Conservation (phyloP, 306 rosid genomes). For the Mimosa bimucronata region DNA sequence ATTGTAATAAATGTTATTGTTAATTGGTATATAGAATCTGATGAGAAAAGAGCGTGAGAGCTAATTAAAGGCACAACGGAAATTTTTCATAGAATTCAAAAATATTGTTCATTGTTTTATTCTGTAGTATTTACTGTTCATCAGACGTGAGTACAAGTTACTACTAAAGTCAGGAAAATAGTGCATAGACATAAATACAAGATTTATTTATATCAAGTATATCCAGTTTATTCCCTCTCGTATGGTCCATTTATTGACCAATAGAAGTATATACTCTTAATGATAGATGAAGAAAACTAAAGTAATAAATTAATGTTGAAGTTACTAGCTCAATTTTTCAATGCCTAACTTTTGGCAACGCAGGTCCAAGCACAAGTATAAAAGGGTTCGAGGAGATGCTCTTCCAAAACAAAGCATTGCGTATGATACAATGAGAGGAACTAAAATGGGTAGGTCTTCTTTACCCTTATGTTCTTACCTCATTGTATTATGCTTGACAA, state of each 20-base stretch:
- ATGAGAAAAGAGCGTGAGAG: no score
- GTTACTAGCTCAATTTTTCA: neutral
- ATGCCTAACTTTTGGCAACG: neutral
- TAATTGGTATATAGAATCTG: neutral
- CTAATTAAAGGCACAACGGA: no score
- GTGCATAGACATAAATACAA: neutral
- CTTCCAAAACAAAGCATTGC: neutral
- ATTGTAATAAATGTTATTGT: neutral
- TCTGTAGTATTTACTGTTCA: neutral
- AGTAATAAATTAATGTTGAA: neutral
- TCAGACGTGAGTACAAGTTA: neutral
- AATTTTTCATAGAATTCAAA: neutral
- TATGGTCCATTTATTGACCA: neutral
- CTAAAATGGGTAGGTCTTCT: neutral
- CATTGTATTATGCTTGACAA: neutral
- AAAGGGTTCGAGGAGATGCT: neutral
- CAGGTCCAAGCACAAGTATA: neutral
- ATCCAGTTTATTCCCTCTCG: neutral
- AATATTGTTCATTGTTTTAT: no score
- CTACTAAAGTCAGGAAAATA: neutral
- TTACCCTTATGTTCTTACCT: neutral
- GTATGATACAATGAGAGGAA: neutral
- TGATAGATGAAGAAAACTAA: neutral
- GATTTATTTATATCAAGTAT: no score
- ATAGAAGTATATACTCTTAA: neutral